These are phyloP conservation scores for Trichosporon coremiiforme DNA, from an alignment of 1,284 basidiomycete genomes.

Conservation along the genomic window DNA sequence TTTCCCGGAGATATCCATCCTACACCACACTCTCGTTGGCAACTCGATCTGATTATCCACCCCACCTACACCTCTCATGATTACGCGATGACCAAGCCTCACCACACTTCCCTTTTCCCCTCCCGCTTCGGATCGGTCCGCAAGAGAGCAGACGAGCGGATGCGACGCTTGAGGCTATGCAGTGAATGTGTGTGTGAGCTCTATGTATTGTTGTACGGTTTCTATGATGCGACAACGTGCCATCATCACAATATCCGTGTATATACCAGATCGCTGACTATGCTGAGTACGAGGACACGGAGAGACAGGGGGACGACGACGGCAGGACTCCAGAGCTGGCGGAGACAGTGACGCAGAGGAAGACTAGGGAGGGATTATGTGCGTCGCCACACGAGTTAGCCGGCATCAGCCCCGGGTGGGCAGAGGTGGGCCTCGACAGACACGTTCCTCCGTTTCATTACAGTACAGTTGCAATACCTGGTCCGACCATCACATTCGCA, in stretches of 20 bases:
- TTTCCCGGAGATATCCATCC: background rate
- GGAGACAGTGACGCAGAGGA: background rate
- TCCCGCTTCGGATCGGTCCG: conserved; percentile 2
- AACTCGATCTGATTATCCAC: background rate
- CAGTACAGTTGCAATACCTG: background rate
- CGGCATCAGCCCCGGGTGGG: background rate
- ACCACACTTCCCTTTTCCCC: background rate
- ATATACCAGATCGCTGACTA: background rate
- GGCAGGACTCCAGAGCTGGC: background rate
- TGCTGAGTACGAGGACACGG: no score
- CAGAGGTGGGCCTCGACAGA: background rate
- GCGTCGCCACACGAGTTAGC: background rate
- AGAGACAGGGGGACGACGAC: background rate
- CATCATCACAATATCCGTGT: background rate
- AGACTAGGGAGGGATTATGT: background rate
- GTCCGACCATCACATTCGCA: background rate
- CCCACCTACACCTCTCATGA: conserved; percentile 10
- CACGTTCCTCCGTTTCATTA: background rate
- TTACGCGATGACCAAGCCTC: conserved; percentile 14
- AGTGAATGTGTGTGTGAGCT: conserved; percentile 8
- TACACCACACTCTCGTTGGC: conserved; percentile 3
- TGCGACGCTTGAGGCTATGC: background rate
- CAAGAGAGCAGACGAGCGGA: background rate
- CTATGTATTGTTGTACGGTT: conserved; percentile 16
- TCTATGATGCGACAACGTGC: conserved; percentile 14